Conservation (phyloP, 2,329 filamentous ascomycete genomes). For the Orbilia quercus region DNA sequence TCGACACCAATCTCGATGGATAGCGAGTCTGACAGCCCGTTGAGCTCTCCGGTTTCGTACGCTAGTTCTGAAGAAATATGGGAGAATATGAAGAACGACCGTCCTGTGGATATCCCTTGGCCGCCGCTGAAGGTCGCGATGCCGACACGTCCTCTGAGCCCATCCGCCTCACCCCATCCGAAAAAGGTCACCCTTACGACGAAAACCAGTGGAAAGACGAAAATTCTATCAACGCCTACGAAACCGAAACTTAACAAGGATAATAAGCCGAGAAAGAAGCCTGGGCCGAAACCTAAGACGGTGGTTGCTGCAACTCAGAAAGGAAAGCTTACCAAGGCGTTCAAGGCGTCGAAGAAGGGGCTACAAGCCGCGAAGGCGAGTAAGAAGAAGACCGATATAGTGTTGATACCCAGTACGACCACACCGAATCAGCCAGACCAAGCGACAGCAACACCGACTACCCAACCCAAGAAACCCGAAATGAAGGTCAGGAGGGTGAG, state of each 20-base stretch:
- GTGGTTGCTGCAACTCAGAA: constrained; percentile 20
- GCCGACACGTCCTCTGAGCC: constrained; percentile 30
- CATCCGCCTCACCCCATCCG: constrained; percentile 48
- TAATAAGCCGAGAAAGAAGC: constrained; percentile 37
- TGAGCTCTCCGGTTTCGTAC: constrained; percentile 53
- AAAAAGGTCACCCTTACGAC: constrained; percentile 40
- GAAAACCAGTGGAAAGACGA: constrained; percentile 15
- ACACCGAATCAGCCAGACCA: constrained; percentile 9
- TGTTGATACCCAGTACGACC: neutral
- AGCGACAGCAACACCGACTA: constrained; percentile 3
- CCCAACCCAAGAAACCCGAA: constrained; percentile 8
- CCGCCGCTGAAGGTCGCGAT: constrained; percentile 45
- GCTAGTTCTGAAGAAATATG: constrained; percentile 53
- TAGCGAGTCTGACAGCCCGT: constrained; percentile 50
- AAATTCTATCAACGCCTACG: constrained; percentile 9
- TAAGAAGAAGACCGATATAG: constrained; percentile 23
- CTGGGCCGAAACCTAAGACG: constrained; percentile 37
- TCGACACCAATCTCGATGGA: constrained; percentile 54
- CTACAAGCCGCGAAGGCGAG: neutral
- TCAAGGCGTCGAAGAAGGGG: constrained; percentile 37
- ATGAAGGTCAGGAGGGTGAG: constrained; percentile 34
- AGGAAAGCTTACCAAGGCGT: constrained; percentile 42
- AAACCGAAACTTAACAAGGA: constrained; percentile 31
- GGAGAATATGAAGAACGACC: constrained; percentile 52
- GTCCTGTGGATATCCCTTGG: constrained; percentile 43